Percentiles rank a stretch among this genome's conserved stretches.
phyloP scores from a whole-genome alignment of 2,329 filamentous ascomycete species.

The Didymella sp. region DNA sequence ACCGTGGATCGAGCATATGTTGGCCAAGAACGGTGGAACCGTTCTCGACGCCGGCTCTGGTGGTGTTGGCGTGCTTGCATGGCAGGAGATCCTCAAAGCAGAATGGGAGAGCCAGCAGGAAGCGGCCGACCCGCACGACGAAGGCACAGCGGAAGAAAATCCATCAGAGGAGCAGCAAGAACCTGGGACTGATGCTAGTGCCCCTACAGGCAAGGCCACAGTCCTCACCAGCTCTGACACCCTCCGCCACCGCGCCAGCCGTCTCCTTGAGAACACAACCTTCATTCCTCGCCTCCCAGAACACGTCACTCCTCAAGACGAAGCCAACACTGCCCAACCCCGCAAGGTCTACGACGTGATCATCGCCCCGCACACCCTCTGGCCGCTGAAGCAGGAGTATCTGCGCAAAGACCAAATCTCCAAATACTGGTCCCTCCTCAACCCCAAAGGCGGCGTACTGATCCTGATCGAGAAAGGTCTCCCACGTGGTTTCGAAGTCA shows the following conservation, averaged over 20 bases:
- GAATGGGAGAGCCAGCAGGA: constrained; percentile 77
- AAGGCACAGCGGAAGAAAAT: constrained; percentile 17
- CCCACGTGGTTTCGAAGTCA: constrained; percentile 87
- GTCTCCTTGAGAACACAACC: constrained; percentile 83
- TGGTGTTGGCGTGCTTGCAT: constrained; percentile 76
- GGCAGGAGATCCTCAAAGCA: constrained; percentile 77
- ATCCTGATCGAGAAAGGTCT: constrained; percentile 91
- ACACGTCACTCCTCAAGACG: constrained; percentile 70
- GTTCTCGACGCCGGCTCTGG: constrained; percentile 78
- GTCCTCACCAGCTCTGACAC: constrained; percentile 79
- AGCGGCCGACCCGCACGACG: constrained; percentile 29
- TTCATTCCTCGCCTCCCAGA: constrained; percentile 93
- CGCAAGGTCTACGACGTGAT: constrained; percentile 89
- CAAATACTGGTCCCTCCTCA: constrained; percentile 88
- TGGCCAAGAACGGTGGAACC: constrained; percentile 67
- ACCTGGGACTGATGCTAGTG: too few species aligned
- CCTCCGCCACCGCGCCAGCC: constrained; percentile 76
- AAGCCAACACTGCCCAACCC: constrained; percentile 43
- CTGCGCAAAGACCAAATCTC: constrained; percentile 79
- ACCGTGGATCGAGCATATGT: constrained; percentile 71
- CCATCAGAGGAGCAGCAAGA: constrained; percentile 31
- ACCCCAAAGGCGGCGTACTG: constrained; percentile 83
- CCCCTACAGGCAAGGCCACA: constrained; percentile 74
- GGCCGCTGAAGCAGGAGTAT: constrained; percentile 76
- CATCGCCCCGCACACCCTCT: constrained; percentile 83